Evolutionary conservation across 306 rosid species (phyloP).

Genomic region (Styphnolobium japonicum): DNA sequence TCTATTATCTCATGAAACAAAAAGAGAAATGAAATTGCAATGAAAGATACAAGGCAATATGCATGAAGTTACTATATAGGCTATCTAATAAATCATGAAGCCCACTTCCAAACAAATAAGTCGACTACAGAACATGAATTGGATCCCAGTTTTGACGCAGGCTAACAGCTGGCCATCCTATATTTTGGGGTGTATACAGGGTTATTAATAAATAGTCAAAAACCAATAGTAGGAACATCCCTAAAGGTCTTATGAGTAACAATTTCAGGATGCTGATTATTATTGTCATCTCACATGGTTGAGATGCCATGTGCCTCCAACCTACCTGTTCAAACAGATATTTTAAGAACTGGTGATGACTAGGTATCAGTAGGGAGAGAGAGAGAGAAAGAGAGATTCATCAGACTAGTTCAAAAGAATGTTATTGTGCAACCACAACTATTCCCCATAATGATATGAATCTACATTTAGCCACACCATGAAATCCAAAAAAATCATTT

Average conservation of each 20-base stretch:
- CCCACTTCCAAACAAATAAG: conserved; percentile 8
- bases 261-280: not conserved
- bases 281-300: not conserved
- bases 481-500: not conserved
- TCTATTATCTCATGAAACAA: not conserved
- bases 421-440: not conserved
- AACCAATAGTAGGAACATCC: not conserved
- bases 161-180: not conserved
- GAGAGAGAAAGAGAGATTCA: not conserved
- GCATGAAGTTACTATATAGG: not conserved
- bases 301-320: not conserved
- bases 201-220: not conserved
- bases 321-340: not conserved
- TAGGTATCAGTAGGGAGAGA: not conserved
- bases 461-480: not conserved
- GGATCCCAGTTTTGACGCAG: not conserved
- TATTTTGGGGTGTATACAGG: not conserved
- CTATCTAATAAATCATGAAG: not conserved
- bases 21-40: conserved; percentile 4
- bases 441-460: not conserved
- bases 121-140: not conserved
- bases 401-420: not conserved
- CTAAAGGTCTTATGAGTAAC: not conserved
- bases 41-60: conserved; percentile 8
- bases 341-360: not conserved